Evolutionary conservation across 768 basidiomycete species (phyloP).

Genomic region (Steccherinum ochraceum): DNA sequence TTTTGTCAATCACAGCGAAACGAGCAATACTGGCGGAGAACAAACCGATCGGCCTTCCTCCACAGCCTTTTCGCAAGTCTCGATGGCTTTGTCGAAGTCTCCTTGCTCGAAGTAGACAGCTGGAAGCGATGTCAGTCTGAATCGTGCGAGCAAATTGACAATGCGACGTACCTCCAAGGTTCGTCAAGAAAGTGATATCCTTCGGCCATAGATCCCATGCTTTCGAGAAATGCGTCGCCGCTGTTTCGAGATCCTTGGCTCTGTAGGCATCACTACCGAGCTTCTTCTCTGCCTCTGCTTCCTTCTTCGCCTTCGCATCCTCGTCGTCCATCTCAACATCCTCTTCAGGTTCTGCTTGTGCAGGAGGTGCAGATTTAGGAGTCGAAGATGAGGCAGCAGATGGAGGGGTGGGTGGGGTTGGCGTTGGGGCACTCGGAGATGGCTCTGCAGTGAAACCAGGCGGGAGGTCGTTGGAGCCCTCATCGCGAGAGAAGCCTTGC

Average conservation of each 20-base stretch:
- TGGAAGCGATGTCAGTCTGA: conserved; percentile 21
- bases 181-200: conserved; percentile 91
- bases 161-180: conserved; percentile 60
- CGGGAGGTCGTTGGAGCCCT: conserved; percentile 78
- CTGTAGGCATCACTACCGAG: conserved; percentile 81
- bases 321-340: conserved; percentile 66
- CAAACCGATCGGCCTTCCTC: conserved; percentile 84
- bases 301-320: conserved; percentile 67
- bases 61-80: conserved; percentile 91
- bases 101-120: conserved; percentile 94
- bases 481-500: conserved; percentile 76
- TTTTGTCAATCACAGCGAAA: conserved; percentile 1
- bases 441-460: conserved; percentile 40
- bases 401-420: conserved; percentile 27
- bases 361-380: conserved; percentile 33
- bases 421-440: conserved; percentile 25
- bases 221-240: conserved; percentile 67
- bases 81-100: conserved; percentile 86
- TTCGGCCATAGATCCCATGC: conserved; percentile 95
- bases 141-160: not conserved
- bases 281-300: conserved; percentile 75
- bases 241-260: conserved; percentile 73
- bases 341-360: conserved; percentile 32
- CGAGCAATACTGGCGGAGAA: not conserved
- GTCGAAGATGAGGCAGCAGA: conserved; percentile 34